A percentile compares a stretch with the other conserved stretches of the same genome.
Evolutionary conservation across 1,284 basidiomycete species (phyloP).

Genomic region (Cutaneotrichosporon sp.): DNA sequence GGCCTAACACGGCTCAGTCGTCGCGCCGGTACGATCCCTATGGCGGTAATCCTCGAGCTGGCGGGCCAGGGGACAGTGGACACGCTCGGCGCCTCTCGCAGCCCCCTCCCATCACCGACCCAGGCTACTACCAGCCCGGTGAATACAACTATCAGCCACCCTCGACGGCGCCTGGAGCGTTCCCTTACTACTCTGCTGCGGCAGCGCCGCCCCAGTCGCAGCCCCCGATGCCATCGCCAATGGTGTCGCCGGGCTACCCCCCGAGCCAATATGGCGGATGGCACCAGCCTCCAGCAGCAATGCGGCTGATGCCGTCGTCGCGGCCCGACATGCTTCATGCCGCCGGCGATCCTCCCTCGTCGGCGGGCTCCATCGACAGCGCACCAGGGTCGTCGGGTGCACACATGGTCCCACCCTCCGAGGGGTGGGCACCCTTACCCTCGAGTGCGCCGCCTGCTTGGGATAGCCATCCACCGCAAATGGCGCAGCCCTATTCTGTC

Average conservation of each 20-base stretch:
- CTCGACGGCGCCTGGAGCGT: slow-evolving; percentile 22
- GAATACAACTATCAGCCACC: slow-evolving; percentile 31
- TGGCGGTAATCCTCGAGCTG: not conserved
- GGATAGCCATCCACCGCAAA: slow-evolving; percentile 22
- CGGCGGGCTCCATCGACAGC: slow-evolving; percentile 24
- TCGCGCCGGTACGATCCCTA: slow-evolving; percentile 27
- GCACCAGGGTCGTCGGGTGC: slow-evolving; percentile 10
- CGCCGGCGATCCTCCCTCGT: slow-evolving; percentile 20
- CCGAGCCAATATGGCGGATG: slow-evolving; percentile 17
- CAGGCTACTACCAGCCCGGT: slow-evolving; percentile 14
- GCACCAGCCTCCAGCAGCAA: slow-evolving; percentile 20
- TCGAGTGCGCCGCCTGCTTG: slow-evolving; percentile 11
- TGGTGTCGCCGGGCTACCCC: slow-evolving; percentile 18
- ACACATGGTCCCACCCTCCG: slow-evolving; percentile 17
- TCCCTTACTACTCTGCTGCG: slow-evolving; percentile 16
- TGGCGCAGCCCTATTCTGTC: slow-evolving; percentile 21
- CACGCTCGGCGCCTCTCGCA: slow-evolving; percentile 23
- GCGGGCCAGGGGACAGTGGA: slow-evolving; percentile 9
- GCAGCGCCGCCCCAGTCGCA: slow-evolving; percentile 10
- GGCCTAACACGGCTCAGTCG: slow-evolving; percentile 9
- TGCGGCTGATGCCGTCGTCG: slow-evolving; percentile 17
- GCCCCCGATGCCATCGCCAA: slow-evolving; percentile 20
- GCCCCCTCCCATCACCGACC: slow-evolving; percentile 13
- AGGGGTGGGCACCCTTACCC: slow-evolving; percentile 14
- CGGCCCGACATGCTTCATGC: slow-evolving; percentile 16